Evolutionary conservation across 1,284 basidiomycete genomes (phyloP).

Genomic region (Leccinum pallidistipes): DNA sequence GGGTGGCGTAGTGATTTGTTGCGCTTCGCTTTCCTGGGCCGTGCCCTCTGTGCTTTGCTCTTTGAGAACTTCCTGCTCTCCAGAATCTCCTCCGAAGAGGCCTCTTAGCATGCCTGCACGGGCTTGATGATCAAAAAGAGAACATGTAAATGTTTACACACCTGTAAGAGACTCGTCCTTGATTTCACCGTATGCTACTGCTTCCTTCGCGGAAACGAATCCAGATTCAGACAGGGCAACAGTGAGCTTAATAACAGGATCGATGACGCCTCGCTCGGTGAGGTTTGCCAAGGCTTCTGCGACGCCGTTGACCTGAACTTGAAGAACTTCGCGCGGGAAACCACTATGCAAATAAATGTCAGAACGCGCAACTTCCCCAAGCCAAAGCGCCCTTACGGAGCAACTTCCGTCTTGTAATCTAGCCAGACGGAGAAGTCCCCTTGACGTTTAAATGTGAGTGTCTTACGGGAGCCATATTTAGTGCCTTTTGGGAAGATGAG

Average conservation of each 20-base stretch:
- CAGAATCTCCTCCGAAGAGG: slow-evolving; percentile 67
- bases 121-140: slow-evolving; percentile 14
- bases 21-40: slow-evolving; percentile 26
- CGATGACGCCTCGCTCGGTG: slow-evolving; percentile 67
- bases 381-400: slow-evolving; percentile 47
- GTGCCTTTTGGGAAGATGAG: slow-evolving; percentile 75
- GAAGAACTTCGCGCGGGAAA: slow-evolving; percentile 67
- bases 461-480: slow-evolving; percentile 79
- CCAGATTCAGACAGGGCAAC: slow-evolving; percentile 82
- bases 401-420: slow-evolving; percentile 62
- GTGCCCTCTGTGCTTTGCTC: slow-evolving; percentile 20
- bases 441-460: slow-evolving; percentile 74
- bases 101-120: slow-evolving; percentile 76
- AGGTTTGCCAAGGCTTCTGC: slow-evolving; percentile 71
- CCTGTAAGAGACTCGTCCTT: slow-evolving; percentile 78
- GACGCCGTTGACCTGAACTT: slow-evolving; percentile 68
- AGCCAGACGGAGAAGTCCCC: slow-evolving; percentile 77
- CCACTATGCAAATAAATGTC: slow-evolving; percentile 41
- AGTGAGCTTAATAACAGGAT: slow-evolving; percentile 80
- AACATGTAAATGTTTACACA: slow-evolving; percentile 32
- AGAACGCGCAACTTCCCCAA: background rate
- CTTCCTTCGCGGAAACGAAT: slow-evolving; percentile 76
- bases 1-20: slow-evolving; percentile 21
- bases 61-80: slow-evolving; percentile 28
- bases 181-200: slow-evolving; percentile 72